These are phyloP conservation scores for Aquilaria sinensis DNA, from an alignment of 345 rosid species.

Conservation along the genomic window DNA sequence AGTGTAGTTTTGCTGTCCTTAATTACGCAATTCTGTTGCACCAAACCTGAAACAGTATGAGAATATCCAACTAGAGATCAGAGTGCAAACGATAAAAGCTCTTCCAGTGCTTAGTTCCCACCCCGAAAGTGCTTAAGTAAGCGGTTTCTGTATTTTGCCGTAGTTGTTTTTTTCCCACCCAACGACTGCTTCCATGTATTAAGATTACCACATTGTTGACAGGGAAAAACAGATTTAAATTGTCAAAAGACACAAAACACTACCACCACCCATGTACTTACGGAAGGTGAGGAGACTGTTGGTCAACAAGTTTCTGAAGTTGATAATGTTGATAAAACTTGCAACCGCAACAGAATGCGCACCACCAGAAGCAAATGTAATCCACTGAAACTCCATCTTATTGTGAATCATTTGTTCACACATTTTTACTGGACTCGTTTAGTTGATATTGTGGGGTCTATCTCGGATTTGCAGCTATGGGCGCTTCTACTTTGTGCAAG, in stretches of 20 bases:
- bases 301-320: slow-evolving; percentile 14
- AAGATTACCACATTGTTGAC: background rate
- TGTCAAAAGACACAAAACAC: background rate
- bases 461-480: slow-evolving; percentile 41
- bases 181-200: too few relatives aligned
- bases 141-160: too few relatives aligned
- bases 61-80: too few relatives aligned
- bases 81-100: too few relatives aligned
- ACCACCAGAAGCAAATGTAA: slow-evolving; percentile 45
- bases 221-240: slow-evolving; percentile 21
- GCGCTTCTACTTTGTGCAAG: slow-evolving; percentile 28
- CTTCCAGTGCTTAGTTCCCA: too few relatives aligned
- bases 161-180: background rate
- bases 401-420: slow-evolving; percentile 5
- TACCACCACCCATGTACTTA: too few relatives aligned
- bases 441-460: background rate
- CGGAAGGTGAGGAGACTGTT: slow-evolving; percentile 24
- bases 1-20: too few relatives aligned
- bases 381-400: background rate
- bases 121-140: too few relatives aligned
- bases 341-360: slow-evolving; percentile 27
- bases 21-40: too few relatives aligned
- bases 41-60: too few relatives aligned
- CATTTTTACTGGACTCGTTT: slow-evolving; percentile 8
- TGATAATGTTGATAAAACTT: slow-evolving; percentile 17